phyloP scores from a whole-genome alignment of 148 eudicot genomes.

The Bassia scoparia region DNA sequence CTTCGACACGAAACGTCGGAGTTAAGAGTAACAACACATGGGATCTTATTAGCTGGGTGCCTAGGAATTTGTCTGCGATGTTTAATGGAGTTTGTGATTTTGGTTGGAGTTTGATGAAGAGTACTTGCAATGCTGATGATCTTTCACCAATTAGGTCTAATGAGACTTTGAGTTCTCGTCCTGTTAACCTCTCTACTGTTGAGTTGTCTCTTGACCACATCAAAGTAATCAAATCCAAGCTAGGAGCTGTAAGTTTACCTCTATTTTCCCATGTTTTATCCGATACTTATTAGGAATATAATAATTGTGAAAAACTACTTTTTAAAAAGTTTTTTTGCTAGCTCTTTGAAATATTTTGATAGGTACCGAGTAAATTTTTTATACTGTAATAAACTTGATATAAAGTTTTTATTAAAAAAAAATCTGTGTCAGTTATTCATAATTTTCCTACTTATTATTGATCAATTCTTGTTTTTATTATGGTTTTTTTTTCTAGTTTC shows the following conservation, averaged over 20 bases:
- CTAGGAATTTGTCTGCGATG: slow-evolving; percentile 20
- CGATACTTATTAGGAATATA: too few species aligned
- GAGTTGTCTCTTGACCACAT: slow-evolving; percentile 45
- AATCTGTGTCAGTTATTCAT: too few species aligned
- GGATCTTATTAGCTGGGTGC: slow-evolving; percentile 9
- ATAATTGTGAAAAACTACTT: too few species aligned
- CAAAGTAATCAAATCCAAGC: slow-evolving; percentile 47
- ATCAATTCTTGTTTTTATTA: too few species aligned
- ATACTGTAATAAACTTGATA: too few species aligned
- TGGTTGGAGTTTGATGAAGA: slow-evolving; percentile 57
- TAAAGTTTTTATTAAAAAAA: too few species aligned
- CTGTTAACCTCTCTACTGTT: slow-evolving; percentile 43
- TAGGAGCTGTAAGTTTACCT: slow-evolving; percentile 44
- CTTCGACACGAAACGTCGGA: slow-evolving; percentile 15
- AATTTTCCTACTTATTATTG: too few species aligned
- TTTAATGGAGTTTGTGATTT: slow-evolving; percentile 41
- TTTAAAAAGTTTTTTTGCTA: too few species aligned
- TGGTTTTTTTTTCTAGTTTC: too few species aligned
- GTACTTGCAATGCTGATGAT: slow-evolving; percentile 48
- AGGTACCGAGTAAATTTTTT: too few species aligned
- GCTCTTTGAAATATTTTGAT: too few species aligned
- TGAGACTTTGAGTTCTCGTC: slow-evolving; percentile 40
- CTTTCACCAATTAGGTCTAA: slow-evolving; percentile 45
- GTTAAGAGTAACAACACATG: background rate
- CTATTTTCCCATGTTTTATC: background rate